These are phyloP conservation scores for Sarcodon sp. DNA, from an alignment of 768 basidiomycete genomes.

Conservation along the genomic window DNA sequence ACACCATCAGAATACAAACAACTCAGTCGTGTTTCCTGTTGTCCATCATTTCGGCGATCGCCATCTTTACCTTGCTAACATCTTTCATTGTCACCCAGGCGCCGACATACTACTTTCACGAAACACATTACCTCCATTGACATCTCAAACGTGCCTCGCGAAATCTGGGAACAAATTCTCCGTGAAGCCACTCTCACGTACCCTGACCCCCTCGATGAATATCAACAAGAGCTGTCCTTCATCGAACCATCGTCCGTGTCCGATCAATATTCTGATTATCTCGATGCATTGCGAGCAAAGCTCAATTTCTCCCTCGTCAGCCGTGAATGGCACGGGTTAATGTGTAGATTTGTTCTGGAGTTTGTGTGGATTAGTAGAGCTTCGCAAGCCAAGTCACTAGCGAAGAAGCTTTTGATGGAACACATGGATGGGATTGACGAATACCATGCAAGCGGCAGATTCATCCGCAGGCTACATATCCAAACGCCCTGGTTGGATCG, in stretches of 20 bases:
- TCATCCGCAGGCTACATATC: slow-evolving; percentile 55
- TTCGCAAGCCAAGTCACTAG: slow-evolving; percentile 33
- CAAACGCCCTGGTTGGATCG: slow-evolving; percentile 55
- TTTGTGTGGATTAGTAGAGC: slow-evolving; percentile 57
- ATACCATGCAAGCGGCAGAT: slow-evolving; percentile 22
- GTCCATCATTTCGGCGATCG: neutral
- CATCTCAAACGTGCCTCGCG: slow-evolving; percentile 30
- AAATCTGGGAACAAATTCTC: slow-evolving; percentile 57
- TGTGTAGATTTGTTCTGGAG: slow-evolving; percentile 48
- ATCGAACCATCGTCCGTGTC: slow-evolving; percentile 28
- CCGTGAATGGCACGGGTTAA: slow-evolving; percentile 38
- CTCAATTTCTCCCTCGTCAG: slow-evolving; percentile 38
- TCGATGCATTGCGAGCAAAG: slow-evolving; percentile 33
- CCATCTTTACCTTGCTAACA: neutral
- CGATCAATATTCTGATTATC: slow-evolving; percentile 31
- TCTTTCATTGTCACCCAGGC: neutral
- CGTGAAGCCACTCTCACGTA: slow-evolving; percentile 36
- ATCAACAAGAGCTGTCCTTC: slow-evolving; percentile 41
- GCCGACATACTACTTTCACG: neutral
- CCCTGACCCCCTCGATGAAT: slow-evolving; percentile 31
- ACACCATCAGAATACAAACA: too few relatives aligned
- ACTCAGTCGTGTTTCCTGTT: too few relatives aligned
- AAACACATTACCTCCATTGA: neutral
- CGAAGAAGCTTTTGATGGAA: slow-evolving; percentile 28
- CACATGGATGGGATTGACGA: slow-evolving; percentile 22